Percentiles rank a stretch among this genome's conserved stretches.
Evolutionary conservation across 345 rosid species (phyloP).

Genomic region (Cochlearia excelsa): DNA sequence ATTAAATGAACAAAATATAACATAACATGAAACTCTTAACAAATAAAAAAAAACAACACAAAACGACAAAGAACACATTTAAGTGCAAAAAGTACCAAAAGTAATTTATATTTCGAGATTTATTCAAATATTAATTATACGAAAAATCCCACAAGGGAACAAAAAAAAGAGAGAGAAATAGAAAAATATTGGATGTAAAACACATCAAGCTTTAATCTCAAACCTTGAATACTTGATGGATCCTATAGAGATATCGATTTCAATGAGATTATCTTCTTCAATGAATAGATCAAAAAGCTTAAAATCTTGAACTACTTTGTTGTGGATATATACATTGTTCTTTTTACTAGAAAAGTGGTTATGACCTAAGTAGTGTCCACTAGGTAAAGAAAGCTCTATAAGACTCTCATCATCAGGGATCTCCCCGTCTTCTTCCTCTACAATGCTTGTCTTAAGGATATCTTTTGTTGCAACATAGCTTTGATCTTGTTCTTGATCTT

Average conservation of each 20-base stretch:
- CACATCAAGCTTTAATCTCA: constrained; percentile 55
- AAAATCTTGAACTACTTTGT: constrained; percentile 34
- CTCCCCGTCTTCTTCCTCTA: constrained; percentile 38
- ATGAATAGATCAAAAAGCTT: constrained; percentile 39
- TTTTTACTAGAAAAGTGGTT: constrained; percentile 17
- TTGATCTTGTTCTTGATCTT: constrained; percentile 31
- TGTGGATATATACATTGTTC: constrained; percentile 27
- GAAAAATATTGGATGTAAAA: constrained; percentile 6
- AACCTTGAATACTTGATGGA: constrained; percentile 75
- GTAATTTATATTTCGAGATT: constrained; percentile 10
- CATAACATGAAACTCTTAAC: background rate
- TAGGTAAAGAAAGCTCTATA: constrained; percentile 66
- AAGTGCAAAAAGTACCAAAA: constrained; percentile 14
- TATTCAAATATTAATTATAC: constrained; percentile 1
- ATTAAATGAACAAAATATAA: too few species aligned
- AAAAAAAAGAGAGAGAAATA: background rate
- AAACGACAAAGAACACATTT: constrained; percentile 18
- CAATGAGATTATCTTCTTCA: constrained; percentile 79
- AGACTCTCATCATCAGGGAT: constrained; percentile 73
- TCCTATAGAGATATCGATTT: constrained; percentile 75
- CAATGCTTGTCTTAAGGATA: background rate
- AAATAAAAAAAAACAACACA: constrained; percentile 5
- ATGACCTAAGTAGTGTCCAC: constrained; percentile 48
- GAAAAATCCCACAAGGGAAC: background rate
- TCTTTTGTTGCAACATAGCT: constrained; percentile 8